phyloP scores from a whole-genome alignment of 441 rosid species.

The Jatropha podagrica region DNA sequence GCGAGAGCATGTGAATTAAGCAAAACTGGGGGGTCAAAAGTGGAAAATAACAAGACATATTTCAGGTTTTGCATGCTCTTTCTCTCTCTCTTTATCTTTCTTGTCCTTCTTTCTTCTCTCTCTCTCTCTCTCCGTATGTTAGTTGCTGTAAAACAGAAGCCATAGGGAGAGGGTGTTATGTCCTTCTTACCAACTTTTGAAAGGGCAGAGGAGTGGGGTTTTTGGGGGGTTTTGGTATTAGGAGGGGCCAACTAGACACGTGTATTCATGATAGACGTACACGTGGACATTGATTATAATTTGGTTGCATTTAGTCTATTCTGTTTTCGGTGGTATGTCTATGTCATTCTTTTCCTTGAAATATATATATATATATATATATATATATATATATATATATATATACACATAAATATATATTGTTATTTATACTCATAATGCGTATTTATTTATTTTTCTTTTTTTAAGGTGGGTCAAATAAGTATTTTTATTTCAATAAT shows the following conservation, averaged over 20 bases:
- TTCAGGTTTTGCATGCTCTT: conserved; percentile 48
- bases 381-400: background rate
- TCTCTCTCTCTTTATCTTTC: conserved; percentile 14
- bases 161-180: conserved; percentile 14
- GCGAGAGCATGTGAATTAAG: conserved; percentile 40
- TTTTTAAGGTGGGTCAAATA: conserved; percentile 9
- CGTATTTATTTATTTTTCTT: background rate
- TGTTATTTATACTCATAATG: background rate
- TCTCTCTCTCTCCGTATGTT: conserved; percentile 9
- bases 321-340: conserved; percentile 28
- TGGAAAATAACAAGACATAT: conserved; percentile 33
- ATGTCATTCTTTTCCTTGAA: background rate
- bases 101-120: conserved; percentile 16
- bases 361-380: no score
- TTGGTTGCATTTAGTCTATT: background rate
- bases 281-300: conserved; percentile 7
- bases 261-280: background rate
- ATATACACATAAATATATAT: background rate
- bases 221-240: conserved; percentile 1
- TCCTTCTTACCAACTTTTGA: conserved; percentile 49
- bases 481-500: background rate
- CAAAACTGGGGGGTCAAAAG: conserved; percentile 33
- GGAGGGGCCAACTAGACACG: conserved; percentile 20
- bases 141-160: conserved; percentile 52
- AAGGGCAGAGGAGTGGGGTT: conserved; percentile 18